Base-by-base conservation (phyloP, 164 flowering plant genomes). In the Vitis rupestris region DNA sequence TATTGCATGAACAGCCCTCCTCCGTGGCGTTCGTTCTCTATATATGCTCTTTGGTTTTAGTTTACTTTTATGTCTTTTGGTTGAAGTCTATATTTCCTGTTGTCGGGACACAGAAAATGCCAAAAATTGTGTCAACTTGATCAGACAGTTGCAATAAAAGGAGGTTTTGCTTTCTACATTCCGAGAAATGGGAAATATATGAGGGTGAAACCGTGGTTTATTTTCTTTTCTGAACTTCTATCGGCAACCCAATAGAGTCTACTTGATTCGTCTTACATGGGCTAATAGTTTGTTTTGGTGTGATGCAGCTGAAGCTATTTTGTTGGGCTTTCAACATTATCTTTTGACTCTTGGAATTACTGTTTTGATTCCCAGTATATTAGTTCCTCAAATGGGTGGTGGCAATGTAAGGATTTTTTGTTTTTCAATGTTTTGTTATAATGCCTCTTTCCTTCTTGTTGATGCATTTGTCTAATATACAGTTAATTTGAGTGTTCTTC, bases 331-430 rank as follows among this genome's bases (percentile, higher is more conserved):
- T 68, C 95, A 90, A 75, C 92, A 92, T 72, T 90, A 84, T 68
- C 3, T 92, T 16, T 71, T 92, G 75, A 76, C 75, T 61, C 87
- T 92, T 27, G 97, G 97, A 6, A 82, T 69, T 0, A 87, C 76
- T 15, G 89, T 86, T n/a, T 50, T 87, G 37, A 85, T 90, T 61
- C 88, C 93, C 10, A 84, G 77, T 64, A n/a, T 85, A 27, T 55
- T 87, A 23, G 97, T 92, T 54, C 93, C 95, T 49, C 83, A 76
- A 72, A 92, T 90, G 97, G 97, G 95, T 16, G 97, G 97, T 10
- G 76, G 76, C 52, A 59, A 86, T 72, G 95, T 92, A 80, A 82
- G 87, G 10, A 53, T 44, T 10, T 52, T 51, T 63, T 29, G 0
- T n/a, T 47, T 56, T 14, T 13, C 49, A 14, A 47, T 48, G 11